Evolutionary conservation across 2,329 filamentous ascomycete genomes (phyloP).

Genomic region (Teratosphaeriaceae sp.): DNA sequence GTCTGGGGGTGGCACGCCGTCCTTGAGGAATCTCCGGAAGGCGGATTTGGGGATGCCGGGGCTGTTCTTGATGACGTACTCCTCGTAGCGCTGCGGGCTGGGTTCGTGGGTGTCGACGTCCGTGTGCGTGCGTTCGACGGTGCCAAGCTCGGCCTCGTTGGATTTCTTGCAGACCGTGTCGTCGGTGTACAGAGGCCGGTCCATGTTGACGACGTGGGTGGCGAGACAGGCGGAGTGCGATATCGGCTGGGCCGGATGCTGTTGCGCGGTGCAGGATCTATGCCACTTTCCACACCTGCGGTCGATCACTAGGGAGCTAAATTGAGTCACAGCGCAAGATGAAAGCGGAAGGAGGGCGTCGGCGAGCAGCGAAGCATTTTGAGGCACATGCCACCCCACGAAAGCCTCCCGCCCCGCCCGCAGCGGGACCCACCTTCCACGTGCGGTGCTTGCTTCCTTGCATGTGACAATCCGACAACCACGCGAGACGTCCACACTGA

Average conservation of each 20-base stretch:
- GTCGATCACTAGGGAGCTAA: no score
- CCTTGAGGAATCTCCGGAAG: slow-evolving; percentile 35
- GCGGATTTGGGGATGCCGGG: slow-evolving; percentile 23
- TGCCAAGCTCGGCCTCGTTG: slow-evolving; percentile 29
- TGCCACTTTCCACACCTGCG: no score
- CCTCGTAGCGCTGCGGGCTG: slow-evolving; percentile 30
- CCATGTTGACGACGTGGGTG: slow-evolving; percentile 9
- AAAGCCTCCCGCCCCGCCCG: not conserved
- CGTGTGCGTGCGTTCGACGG: slow-evolving; percentile 37
- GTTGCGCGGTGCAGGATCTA: no score
- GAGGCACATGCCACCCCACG: not conserved
- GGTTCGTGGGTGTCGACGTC: slow-evolving; percentile 42
- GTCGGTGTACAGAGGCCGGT: slow-evolving; percentile 17
- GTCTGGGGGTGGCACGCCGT: slow-evolving; percentile 44
- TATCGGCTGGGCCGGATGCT: no score
- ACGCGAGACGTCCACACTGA: no score
- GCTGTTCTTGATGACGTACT: slow-evolving; percentile 28
- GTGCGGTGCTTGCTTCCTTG: not conserved
- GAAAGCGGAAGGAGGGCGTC: not conserved
- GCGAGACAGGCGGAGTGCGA: no score
- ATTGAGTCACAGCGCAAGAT: no score
- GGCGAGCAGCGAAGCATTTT: slow-evolving; percentile 1
- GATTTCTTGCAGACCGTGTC: slow-evolving; percentile 21
- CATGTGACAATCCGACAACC: no score
- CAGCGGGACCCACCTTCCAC: not conserved